These are phyloP conservation scores for Brettanomyces custersianus DNA, from an alignment of 805 yeast species.

Conservation along the genomic window DNA sequence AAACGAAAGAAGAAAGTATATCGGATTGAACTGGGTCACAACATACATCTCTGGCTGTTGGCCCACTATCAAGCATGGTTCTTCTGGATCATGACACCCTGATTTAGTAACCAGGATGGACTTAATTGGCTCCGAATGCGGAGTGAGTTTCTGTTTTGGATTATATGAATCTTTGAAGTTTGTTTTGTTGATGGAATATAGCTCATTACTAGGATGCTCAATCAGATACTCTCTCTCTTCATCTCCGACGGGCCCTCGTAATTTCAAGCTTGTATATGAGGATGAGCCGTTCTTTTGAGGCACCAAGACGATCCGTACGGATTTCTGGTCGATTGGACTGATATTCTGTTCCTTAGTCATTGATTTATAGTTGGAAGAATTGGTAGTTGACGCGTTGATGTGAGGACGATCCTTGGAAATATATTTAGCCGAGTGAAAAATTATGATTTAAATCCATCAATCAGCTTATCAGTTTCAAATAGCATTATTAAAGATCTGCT, in stretches of 20 bases:
- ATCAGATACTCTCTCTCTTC: slow-evolving; percentile 10
- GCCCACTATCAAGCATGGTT: slow-evolving; percentile 31
- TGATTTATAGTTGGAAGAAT: too few relatives aligned
- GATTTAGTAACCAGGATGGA: slow-evolving; percentile 26
- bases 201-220: slow-evolving; percentile 7
- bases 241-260: background rate
- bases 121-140: slow-evolving; percentile 28
- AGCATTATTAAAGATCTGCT: too few relatives aligned
- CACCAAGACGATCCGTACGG: slow-evolving; percentile 9
- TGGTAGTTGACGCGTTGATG: too few relatives aligned
- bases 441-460: too few relatives aligned
- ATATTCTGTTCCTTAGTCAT: slow-evolving; percentile 8
- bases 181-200: slow-evolving; percentile 33
- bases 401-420: too few relatives aligned
- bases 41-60: slow-evolving; percentile 30
- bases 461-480: too few relatives aligned
- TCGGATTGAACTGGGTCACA: slow-evolving; percentile 31
- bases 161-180: slow-evolving; percentile 28
- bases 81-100: slow-evolving; percentile 11
- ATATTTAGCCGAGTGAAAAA: too few relatives aligned
- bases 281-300: slow-evolving; percentile 6
- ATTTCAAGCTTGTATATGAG: background rate
- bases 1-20: slow-evolving; percentile 30
- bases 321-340: slow-evolving; percentile 4
- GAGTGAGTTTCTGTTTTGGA: slow-evolving; percentile 20